Conservation (phyloP, 78 protist species). For the Planoprotostelium fungivorum region DNA sequence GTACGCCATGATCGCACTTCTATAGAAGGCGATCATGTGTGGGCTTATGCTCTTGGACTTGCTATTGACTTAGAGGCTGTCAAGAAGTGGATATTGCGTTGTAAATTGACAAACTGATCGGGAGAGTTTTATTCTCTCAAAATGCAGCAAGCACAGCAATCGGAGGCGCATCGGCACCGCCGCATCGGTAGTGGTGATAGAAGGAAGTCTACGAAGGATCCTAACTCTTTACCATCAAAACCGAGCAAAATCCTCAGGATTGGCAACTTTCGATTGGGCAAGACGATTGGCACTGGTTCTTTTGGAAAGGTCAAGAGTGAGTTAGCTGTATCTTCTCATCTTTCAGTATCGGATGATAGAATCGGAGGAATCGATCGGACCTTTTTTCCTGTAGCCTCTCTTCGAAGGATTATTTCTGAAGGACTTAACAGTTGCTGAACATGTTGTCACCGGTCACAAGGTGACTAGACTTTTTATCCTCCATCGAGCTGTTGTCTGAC, state of each 20-base stretch:
- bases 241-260: conserved; percentile 1
- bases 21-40: no score
- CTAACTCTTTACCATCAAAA: not conserved
- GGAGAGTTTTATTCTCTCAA: no score
- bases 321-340: no score
- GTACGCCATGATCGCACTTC: no score
- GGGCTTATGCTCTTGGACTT: no score
- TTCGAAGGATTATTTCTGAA: not conserved
- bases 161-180: not conserved
- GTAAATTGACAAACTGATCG: no score
- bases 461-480: not conserved
- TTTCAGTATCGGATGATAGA: no score
- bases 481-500: no score
- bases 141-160: not conserved
- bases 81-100: no score
- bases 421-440: conserved; percentile 44
- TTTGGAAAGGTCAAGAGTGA: conserved; percentile 60
- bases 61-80: no score
- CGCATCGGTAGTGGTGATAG: not conserved
- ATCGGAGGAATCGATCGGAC: not conserved
- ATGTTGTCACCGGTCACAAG: conserved; percentile 32
- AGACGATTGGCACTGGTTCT: conserved; percentile 57
- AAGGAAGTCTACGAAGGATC: not conserved
- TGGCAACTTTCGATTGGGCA: conserved; percentile 49
- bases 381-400: not conserved